Conservation (phyloP, 139 green algal species). For the Edaphochlamys debaryana region DNA sequence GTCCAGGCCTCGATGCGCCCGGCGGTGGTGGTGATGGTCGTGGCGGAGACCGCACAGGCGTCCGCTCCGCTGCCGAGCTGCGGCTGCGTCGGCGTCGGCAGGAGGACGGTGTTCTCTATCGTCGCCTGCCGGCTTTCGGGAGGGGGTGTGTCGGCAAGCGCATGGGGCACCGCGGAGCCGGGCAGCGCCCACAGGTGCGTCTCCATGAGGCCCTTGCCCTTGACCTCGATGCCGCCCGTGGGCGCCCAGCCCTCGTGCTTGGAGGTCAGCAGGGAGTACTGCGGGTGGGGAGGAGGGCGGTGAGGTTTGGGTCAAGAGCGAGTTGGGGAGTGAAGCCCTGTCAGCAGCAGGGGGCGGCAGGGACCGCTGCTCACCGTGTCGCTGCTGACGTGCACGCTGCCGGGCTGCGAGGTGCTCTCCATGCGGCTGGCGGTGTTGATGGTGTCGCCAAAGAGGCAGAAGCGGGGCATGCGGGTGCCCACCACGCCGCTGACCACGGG, state of each 20-base stretch:
- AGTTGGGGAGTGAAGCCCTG: background rate
- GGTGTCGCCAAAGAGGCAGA: slow-evolving; percentile 41
- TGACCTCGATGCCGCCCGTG: slow-evolving; percentile 25
- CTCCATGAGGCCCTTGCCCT: slow-evolving; percentile 36
- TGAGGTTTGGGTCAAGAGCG: background rate
- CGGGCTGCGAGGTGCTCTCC: slow-evolving; percentile 23
- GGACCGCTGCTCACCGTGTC: background rate
- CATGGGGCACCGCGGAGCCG: no score
- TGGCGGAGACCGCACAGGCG: no score
- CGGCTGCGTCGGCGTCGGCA: no score
- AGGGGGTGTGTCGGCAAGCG: no score
- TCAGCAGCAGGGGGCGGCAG: no score
- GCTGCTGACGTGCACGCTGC: slow-evolving; percentile 29
- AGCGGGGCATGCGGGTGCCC: slow-evolving; percentile 36
- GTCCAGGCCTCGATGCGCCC: no score
- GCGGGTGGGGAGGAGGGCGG: no score
- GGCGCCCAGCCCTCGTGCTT: background rate
- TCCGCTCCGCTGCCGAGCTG: no score
- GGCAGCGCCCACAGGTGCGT: slow-evolving; percentile 6
- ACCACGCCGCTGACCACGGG: slow-evolving; percentile 34
- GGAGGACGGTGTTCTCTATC: no score
- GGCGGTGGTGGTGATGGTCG: no score
- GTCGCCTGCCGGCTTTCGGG: no score
- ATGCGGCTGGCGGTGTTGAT: slow-evolving; percentile 47
- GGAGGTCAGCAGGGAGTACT: background rate